Evolutionary conservation across 768 basidiomycete genomes (phyloP).

Genomic region (Termitomyces sp.): DNA sequence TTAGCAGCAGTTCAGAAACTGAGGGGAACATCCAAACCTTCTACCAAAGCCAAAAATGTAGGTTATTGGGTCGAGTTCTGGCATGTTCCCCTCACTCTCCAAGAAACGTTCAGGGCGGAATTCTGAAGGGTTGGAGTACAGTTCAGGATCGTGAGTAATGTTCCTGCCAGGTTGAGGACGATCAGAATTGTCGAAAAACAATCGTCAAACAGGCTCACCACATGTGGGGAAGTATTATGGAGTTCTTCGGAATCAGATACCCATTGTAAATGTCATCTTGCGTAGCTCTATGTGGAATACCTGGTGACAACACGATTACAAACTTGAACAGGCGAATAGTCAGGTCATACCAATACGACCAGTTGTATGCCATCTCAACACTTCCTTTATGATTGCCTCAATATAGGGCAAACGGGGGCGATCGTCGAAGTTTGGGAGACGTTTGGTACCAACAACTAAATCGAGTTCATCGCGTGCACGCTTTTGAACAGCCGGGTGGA

Average conservation of each 20-base stretch:
- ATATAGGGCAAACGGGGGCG: slow-evolving; percentile 24
- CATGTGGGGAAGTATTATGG: slow-evolving; percentile 11
- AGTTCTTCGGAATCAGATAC: slow-evolving; percentile 12
- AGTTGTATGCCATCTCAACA: slow-evolving; percentile 24
- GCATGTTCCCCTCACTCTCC: slow-evolving; percentile 5
- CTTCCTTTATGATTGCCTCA: slow-evolving; percentile 27
- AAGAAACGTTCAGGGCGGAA: slow-evolving; percentile 38
- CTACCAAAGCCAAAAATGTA: slow-evolving; percentile 46
- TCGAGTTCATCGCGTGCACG: slow-evolving; percentile 31
- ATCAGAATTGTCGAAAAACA: background rate
- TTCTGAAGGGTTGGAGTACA: slow-evolving; percentile 19
- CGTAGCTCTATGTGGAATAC: slow-evolving; percentile 11
- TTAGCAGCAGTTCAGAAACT: background rate
- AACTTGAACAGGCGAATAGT: background rate
- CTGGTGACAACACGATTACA: no score
- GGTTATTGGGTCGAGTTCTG: slow-evolving; percentile 31
- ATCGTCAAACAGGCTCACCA: slow-evolving; percentile 6
- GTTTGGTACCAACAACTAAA: no score
- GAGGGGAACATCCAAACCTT: slow-evolving; percentile 19
- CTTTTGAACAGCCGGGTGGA: slow-evolving; percentile 24
- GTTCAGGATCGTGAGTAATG: slow-evolving; percentile 22
- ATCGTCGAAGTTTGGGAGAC: slow-evolving; percentile 28
- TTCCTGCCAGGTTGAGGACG: no score
- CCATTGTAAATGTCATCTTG: slow-evolving; percentile 14
- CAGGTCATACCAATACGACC: slow-evolving; percentile 22